Evolutionary conservation across 768 basidiomycete genomes (phyloP), one percentile per base, ranked within the genome.

Genomic region (Amanita inopinata): DNA sequence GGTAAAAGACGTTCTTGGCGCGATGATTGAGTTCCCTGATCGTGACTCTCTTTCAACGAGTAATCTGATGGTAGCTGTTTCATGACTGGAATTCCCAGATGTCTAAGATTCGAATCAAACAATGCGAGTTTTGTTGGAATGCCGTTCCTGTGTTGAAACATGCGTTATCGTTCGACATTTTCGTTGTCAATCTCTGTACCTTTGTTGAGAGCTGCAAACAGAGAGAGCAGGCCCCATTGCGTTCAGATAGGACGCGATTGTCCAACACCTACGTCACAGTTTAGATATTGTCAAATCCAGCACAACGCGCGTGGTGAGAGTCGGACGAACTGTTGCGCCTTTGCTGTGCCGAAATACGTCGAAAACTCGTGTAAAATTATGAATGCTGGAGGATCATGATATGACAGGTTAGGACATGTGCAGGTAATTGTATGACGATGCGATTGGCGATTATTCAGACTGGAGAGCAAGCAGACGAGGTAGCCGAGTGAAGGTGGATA

Each of bases 401-500:
- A n/a, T n/a, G n/a, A n/a, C n/a, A n/a, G n/a, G n/a, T n/a, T n/a
- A n/a, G n/a, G n/a, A n/a, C n/a, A n/a, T n/a, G 27, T 28, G 27
- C n/a, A 28, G 27, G 7, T 28, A 28, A n/a, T 28, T 28, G 27
- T 10, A 22, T 8, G 9, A n/a, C 12, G 33, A 11, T 17, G 11
- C 15, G n/a, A 10, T 17, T 27, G 12, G 15, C 15, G 10, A 7
- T 24, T 37, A 7, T 34, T 19, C 4, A 44, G 33, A 23, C 24
- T 25, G 14, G 35, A 44, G 25, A 83, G 57, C 5, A 80, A 49
- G 17, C 73, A 57, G 12, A 65, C 59, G 14, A 83, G 57, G 53
- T 83, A 80, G 10, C 70, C 63, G 7, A 74, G 68, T 7, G 73
- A 73, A 14, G 76, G 71, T 2, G 82, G 78, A 56, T 84, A 85